A percentile compares a stretch with the other conserved stretches of the same genome.
Conservation (phyloP, 2,329 filamentous ascomycete genomes). For the Ascocoryne sarcoides region DNA sequence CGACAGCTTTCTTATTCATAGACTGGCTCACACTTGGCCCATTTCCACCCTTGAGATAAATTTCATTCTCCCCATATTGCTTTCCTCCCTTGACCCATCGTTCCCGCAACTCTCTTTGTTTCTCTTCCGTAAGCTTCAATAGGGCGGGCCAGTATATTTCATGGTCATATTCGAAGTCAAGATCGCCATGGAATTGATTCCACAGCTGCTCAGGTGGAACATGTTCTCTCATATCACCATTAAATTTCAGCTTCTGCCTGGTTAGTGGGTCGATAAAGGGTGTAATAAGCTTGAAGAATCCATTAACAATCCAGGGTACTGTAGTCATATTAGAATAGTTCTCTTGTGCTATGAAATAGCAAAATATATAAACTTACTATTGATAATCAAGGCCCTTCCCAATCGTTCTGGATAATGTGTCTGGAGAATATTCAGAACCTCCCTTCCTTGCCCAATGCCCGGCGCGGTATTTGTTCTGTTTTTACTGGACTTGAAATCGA, state of each 20-base stretch:
- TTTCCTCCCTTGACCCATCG: conserved; percentile 77
- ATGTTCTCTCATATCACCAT: conserved; percentile 78
- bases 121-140: conserved; percentile 58
- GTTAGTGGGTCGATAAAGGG: conserved; percentile 96
- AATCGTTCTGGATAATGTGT: conserved; percentile 92
- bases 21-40: conserved; percentile 16
- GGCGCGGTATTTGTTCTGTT: conserved; percentile 65
- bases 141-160: conserved; percentile 81
- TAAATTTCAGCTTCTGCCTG: conserved; percentile 92
- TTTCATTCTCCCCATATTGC: conserved; percentile 76
- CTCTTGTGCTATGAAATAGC: not conserved
- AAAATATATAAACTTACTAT: conserved; percentile 47
- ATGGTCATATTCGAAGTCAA: conserved; percentile 91
- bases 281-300: conserved; percentile 93
- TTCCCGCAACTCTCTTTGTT: conserved; percentile 50
- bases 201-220: conserved; percentile 77
- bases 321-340: conserved; percentile 14
- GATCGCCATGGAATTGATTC: conserved; percentile 63
- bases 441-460: conserved; percentile 64
- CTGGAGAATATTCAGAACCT: conserved; percentile 86
- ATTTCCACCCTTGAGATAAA: conserved; percentile 65
- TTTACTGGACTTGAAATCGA: conserved; percentile 82
- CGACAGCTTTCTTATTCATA: not conserved
- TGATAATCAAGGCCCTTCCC: conserved; percentile 80
- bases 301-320: conserved; percentile 87